Percentiles rank a stretch among this genome's conserved stretches.
Conservation (phyloP, 2,329 filamentous ascomycete species). For the Huntiella decipiens region DNA sequence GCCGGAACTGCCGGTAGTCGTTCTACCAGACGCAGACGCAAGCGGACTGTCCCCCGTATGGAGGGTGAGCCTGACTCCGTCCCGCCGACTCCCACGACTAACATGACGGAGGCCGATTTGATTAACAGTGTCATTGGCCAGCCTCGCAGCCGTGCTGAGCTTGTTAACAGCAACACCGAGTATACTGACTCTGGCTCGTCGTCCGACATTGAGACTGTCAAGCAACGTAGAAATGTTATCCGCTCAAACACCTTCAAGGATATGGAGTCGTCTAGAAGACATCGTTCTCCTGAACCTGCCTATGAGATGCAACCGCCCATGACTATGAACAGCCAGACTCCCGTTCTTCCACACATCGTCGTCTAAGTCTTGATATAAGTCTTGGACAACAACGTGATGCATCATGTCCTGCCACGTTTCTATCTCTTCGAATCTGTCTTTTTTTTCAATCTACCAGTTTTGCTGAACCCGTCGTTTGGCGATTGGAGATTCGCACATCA, state of each 20-base stretch:
- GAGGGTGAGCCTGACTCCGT: conserved; percentile 9
- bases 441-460: conserved; percentile 5
- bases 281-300: background rate
- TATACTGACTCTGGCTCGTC: conserved; percentile 8
- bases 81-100: conserved; percentile 6
- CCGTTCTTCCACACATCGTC: conserved; percentile 9
- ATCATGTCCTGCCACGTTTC: conserved; percentile 10
- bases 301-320: conserved; percentile 10
- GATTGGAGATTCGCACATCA: too few species aligned
- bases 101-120: conserved; percentile 23
- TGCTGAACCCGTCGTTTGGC: background rate
- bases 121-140: conserved; percentile 23
- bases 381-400: background rate
- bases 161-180: conserved; percentile 3
- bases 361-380: background rate
- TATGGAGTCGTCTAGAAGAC: background rate
- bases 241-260: conserved; percentile 9
- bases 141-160: conserved; percentile 7
- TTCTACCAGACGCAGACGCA: conserved; percentile 9
- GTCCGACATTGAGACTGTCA: conserved; percentile 8
- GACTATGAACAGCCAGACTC: conserved; percentile 6
- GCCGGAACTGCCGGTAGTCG: conserved; percentile 8
- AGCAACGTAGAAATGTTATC: conserved; percentile 4
- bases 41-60: conserved; percentile 13
- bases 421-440: conserved; percentile 9